Conservation (phyloP, 805 yeast species). For the Sugiyamaella marilandica region DNA sequence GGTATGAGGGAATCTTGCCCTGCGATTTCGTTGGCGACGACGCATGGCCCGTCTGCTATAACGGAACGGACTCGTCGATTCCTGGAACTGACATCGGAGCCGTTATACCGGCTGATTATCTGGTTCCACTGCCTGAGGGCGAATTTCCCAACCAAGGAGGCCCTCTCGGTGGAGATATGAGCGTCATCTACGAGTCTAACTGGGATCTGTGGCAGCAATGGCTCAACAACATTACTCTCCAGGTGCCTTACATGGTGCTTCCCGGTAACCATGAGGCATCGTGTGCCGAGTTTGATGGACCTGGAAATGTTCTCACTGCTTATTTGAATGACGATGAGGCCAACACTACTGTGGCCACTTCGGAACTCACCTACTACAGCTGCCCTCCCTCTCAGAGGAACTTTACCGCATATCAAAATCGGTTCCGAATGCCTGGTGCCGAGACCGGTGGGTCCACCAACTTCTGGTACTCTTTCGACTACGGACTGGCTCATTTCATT, state of each 20-base stretch:
- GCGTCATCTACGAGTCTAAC: slow-evolving; percentile 13
- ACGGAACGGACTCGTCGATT: slow-evolving; percentile 14
- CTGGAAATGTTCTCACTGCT: slow-evolving; percentile 21
- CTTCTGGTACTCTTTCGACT: slow-evolving; percentile 28
- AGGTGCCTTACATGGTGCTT: slow-evolving; percentile 17
- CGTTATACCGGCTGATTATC: slow-evolving; percentile 8
- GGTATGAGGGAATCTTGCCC: slow-evolving; percentile 19
- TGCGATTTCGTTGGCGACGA: slow-evolving; percentile 6
- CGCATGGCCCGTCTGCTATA: slow-evolving; percentile 19
- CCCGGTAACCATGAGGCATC: slow-evolving; percentile 20
- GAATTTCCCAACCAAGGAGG: slow-evolving; percentile 16
- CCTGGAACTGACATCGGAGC: slow-evolving; percentile 6
- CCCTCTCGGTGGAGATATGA: slow-evolving; percentile 15
- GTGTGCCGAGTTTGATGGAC: slow-evolving; percentile 18
- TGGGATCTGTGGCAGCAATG: slow-evolving; percentile 21
- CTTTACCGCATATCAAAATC: slow-evolving; percentile 27
- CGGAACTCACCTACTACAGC: slow-evolving; percentile 12
- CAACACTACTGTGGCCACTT: slow-evolving; percentile 8
- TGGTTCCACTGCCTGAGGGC: slow-evolving; percentile 14
- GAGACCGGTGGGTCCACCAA: slow-evolving; percentile 24
- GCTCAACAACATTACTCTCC: slow-evolving; percentile 5
- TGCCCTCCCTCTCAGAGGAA: slow-evolving; percentile 24
- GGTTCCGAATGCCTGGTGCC: slow-evolving; percentile 25
- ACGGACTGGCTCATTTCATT: slow-evolving; percentile 26
- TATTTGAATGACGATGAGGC: slow-evolving; percentile 14